Evolutionary conservation across 2,329 filamentous ascomycete species (phyloP).

Genomic region (Fusarium pilosicola): DNA sequence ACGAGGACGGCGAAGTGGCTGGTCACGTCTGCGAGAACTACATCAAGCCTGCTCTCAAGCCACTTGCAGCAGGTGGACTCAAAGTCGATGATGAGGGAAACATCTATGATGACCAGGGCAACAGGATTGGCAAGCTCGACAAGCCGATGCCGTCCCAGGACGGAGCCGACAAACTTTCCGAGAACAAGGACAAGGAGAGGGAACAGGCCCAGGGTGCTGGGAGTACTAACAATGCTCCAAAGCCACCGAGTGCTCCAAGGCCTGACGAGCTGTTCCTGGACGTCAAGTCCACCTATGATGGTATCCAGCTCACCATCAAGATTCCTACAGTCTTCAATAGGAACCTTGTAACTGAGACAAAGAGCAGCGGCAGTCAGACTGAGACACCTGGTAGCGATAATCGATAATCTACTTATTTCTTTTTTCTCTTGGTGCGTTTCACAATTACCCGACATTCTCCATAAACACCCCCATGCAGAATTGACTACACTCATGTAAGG

Average conservation of each 20-base stretch:
- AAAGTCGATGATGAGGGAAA: constrained; percentile 67
- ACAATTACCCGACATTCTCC: constrained; percentile 19
- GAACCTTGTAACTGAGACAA: constrained; percentile 24
- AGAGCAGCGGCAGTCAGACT: constrained; percentile 19
- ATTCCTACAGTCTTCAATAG: constrained; percentile 65
- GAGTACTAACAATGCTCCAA: constrained; percentile 27
- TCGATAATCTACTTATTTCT: constrained; percentile 18
- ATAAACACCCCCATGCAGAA: constrained; percentile 19
- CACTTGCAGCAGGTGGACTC: constrained; percentile 62
- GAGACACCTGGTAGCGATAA: constrained; percentile 19
- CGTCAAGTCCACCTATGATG: constrained; percentile 66
- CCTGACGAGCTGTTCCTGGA: constrained; percentile 65
- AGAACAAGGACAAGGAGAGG: constrained; percentile 4
- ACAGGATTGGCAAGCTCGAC: constrained; percentile 71
- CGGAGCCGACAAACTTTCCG: constrained; percentile 12
- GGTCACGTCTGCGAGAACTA: constrained; percentile 75
- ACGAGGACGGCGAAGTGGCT: constrained; percentile 80
- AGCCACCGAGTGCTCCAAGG: constrained; percentile 48
- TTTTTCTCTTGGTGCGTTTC: constrained; percentile 29
- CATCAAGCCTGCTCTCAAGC: constrained; percentile 60
- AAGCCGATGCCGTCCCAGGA: constrained; percentile 43
- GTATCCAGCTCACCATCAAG: constrained; percentile 66
- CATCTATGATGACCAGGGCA: constrained; percentile 66
- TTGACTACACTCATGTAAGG: constrained; percentile 8
- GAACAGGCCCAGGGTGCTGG: constrained; percentile 2